Percentiles rank a stretch among this genome's conserved stretches.
These are phyloP conservation scores for Ascochyta viciae-villosae DNA, from an alignment of 2,329 filamentous ascomycete genomes.

Conservation along the genomic window DNA sequence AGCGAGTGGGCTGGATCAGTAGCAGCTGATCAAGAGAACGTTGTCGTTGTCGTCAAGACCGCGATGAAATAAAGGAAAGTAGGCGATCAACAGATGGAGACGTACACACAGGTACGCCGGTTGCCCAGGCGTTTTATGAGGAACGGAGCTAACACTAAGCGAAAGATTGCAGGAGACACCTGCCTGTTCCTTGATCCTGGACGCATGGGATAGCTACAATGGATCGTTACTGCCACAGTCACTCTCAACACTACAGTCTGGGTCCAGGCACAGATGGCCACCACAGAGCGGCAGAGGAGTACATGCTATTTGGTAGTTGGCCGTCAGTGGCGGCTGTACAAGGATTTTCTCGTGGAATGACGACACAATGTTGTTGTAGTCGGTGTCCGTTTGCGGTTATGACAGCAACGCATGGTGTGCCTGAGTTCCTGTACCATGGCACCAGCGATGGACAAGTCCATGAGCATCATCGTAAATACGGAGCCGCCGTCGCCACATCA, in stretches of 20 bases:
- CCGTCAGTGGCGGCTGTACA: slow-evolving; percentile 3
- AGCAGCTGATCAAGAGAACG: slow-evolving; percentile 2
- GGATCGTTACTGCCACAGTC: neutral
- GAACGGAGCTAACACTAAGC: slow-evolving; percentile 10
- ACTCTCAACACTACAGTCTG: neutral
- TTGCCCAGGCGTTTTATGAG: slow-evolving; percentile 11
- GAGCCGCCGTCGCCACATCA: slow-evolving; percentile 1
- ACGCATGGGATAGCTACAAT: neutral
- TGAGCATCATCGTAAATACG: neutral
- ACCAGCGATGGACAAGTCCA: slow-evolving; percentile 1
- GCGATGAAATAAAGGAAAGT: neutral
- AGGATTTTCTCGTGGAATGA: neutral
- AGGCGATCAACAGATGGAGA: neutral
- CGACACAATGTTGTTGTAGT: slow-evolving; percentile 5
- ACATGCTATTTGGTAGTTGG: neutral
- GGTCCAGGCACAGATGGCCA: neutral
- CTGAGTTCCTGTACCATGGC: slow-evolving; percentile 6
- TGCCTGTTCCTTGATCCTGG: neutral
- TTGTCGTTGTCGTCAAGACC: slow-evolving; percentile 12
- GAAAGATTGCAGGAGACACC: neutral
- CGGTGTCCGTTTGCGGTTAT: slow-evolving; percentile 13
- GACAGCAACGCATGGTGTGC: slow-evolving; percentile 16
- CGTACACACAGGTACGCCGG: neutral
- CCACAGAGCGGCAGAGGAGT: neutral
- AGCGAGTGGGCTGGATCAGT: neutral